Evolutionary conservation across 768 basidiomycete species (phyloP), one percentile per base, ranked within the genome.

Genomic region (Auriscalpium orientale): DNA sequence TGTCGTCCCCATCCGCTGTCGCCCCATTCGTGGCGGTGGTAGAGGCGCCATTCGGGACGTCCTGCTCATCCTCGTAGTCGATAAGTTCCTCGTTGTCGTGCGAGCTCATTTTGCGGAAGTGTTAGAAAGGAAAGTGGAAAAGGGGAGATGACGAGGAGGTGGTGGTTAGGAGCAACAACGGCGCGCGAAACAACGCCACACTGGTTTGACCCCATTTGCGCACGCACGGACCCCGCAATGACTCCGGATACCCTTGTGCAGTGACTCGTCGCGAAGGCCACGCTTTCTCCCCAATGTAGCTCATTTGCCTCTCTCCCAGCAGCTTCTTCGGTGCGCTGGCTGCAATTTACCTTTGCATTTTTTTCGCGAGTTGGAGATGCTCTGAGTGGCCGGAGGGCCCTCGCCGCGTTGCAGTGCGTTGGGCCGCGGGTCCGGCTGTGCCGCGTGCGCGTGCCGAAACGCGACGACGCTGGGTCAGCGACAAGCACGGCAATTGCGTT

Each of bases 51-150:
- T 78, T 84, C 52, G 87, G 78, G 58, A 87, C 78, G 66, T 91
- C 89, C 64, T 91, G 82, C 69, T 91, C 91, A 63, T 94, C 91
- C 72, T 94, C 91, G 77, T 93, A 94, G 78, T 94, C 92, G 70
- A 94, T 91, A 46, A 94, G 84, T 66, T 94, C 91, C 69, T 93
- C 91, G 70, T 88, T 88, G 75, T 91, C 91, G 76, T 87, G 82
- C 47, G 80, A 81, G 72, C 83, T 87, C 89, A 91, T 91, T 69
- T 71, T 73, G 20, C 44, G 64, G 49, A 60, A 64, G 54, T 51
- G 66, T 59, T 58, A 45, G 59, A 63, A 60, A 59, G 64, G 64
- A 59, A 60, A 58, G 63, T 58, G 67, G 66, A 64, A 66, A 60
- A 62, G 60, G 62, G 53, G 58, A 62, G 66, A 58, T 58, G 56